phyloP scores from a whole-genome alignment of 2,329 filamentous ascomycete genomes.

The Metarhizium brunneum region DNA sequence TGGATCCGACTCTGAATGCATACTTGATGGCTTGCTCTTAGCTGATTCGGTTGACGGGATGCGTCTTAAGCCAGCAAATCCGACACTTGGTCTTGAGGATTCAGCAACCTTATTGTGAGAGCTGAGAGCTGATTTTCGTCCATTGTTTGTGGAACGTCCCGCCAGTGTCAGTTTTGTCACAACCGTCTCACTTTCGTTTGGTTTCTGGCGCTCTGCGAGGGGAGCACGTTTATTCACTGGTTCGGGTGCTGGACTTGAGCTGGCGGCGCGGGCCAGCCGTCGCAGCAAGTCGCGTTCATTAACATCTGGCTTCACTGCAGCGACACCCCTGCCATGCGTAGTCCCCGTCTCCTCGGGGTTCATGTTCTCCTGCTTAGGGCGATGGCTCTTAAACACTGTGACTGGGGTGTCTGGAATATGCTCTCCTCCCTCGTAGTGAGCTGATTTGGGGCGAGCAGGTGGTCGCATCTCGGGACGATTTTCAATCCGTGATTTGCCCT shows the following conservation, averaged over 20 bases:
- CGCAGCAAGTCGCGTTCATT: constrained; percentile 38
- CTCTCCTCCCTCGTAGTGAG: constrained; percentile 20
- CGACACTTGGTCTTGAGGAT: constrained; percentile 31
- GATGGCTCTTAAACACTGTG: constrained; percentile 26
- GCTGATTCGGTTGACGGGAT: constrained; percentile 36
- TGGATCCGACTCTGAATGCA: constrained; percentile 43
- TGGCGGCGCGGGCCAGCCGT: constrained; percentile 37
- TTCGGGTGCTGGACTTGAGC: constrained; percentile 30
- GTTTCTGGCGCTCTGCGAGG: not conserved
- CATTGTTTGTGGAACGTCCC: constrained; percentile 11
- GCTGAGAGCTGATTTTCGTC: constrained; percentile 6
- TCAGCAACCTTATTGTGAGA: constrained; percentile 13
- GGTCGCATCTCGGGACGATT: constrained; percentile 13
- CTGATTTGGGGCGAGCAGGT: not conserved
- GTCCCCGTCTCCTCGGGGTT: not conserved
- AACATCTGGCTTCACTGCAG: not conserved
- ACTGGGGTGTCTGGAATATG: constrained; percentile 29
- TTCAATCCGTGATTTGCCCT: constrained; percentile 21
- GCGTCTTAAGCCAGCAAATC: constrained; percentile 35
- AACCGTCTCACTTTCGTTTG: constrained; percentile 2
- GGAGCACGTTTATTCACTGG: constrained; percentile 15
- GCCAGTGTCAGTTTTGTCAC: constrained; percentile 8
- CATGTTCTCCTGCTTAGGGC: constrained; percentile 5
- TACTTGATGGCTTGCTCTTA: constrained; percentile 38
- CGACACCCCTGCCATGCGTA: not conserved